Evolutionary conservation across 768 basidiomycete genomes (phyloP), one percentile per base, ranked within the genome.

Genomic region (Lactifluus volemus): DNA sequence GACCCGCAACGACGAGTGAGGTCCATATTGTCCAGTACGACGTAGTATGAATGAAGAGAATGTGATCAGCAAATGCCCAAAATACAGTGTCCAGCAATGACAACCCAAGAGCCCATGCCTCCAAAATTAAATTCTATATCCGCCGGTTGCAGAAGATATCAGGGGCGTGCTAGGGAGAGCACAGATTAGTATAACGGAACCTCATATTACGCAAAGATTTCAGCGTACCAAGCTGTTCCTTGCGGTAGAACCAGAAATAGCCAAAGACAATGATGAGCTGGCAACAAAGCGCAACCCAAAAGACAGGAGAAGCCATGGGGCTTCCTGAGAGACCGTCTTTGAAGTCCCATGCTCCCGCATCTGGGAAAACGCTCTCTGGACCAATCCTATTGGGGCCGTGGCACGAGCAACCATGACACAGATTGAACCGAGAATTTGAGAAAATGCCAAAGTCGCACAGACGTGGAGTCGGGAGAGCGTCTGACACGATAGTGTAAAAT

Each of bases 211-310:
- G 11, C 36, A 32, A 4, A 55, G 44, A 12, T 50, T 32, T 3
- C 32, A 3, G 78, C 88, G 55, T 70, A 89, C 88, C 73, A 62
- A 96, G 82, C 72, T 96, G 93, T 74, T 96, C 93, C 76, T 92
- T 93, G 73, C 93, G 85, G 75, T 95, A 96, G 83, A 96, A 95
- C 90, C 90, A 90, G 78, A 94, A 93, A 76, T 96, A 96, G 21
- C 93, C 93, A 62, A 86, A 73, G 60, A 95, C 91, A 69, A 96
- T 92, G 66, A 93, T 72, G 56, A 96, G 69, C 70, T 92, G 90
- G 70, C 84, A 89, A 7, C 84, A 67, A 58, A 90, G 76, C 49
- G 90, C 91, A 53, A 94, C 73, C 93, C 93, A 96, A 79, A 96
- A 96, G 49, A 89, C 79, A 57, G 90, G 85, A 15, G 81, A 78